Evolutionary conservation across 2,329 filamentous ascomycete species (phyloP), one percentile per base, ranked within the genome.

Genomic region (Aspergillus sp.): DNA sequence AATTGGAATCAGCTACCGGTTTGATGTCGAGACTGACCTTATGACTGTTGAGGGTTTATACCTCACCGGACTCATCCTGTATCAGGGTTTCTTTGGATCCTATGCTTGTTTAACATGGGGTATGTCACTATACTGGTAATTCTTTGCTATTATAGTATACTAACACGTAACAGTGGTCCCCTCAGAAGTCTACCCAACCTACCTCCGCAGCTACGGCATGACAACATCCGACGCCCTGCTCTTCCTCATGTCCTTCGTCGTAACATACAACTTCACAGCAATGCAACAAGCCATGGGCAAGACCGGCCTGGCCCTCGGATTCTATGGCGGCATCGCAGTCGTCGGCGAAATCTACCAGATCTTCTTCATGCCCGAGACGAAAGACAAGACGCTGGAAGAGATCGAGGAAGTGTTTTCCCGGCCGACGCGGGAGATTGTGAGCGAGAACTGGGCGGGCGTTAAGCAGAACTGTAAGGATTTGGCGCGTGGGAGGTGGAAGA

Each of bases 341-440:
- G 9, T 90, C 0, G 88, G 87, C 12, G 89, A 87, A 82, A 77
- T 89, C 64, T 90, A 90, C 72, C 88, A 90, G 74, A 78, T 90
- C 47, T 70, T 90, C 50, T 90, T 90, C 75, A 90, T 90, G 88
- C 87, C 87, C 0, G 87, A 90, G 77, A 90, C 87, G 3, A 90
- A 90, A 78, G 84, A 87, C 70, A 82, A 82, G 71, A 83, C 83
- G 2, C 81, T 90, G 0, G 88, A 90, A 73, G 88, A 90, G 73
- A 90, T 90, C 58, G 87, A 90, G 59, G 75, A 84, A 39, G 77
- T 90, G 19, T 90, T 90, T 69, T 79, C 82, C 50, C 79, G 82
- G 60, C 87, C 87, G 0, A 90, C 87, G 0, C 75, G 77, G 43
- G 81, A 87, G 45, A 79, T 90, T 45, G 86, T 90, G 0, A 77